Evolutionary conservation across 805 yeast genomes (phyloP), one percentile per base, ranked within the genome.

Genomic region (Kurtzmaniella cleridarum): DNA sequence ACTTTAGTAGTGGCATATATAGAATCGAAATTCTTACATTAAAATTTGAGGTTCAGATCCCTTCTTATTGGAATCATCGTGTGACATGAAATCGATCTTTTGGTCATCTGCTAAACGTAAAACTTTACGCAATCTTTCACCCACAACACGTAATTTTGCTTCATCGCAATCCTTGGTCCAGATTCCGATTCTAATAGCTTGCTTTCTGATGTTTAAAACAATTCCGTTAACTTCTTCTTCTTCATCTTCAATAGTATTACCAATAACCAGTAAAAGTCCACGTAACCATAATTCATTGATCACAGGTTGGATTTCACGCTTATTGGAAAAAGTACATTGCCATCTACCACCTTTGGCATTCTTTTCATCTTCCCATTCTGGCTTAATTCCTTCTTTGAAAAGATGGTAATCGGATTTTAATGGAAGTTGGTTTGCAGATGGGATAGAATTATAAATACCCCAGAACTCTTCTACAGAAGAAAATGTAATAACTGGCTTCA

Each of bases 381-480:
- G 98, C 64, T 87, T 84, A 55, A 93, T 80, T 42, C 89, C 95
- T 60, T 84, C 85, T 69, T 91, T 84, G 75, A 93, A 93, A 57
- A 91, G 78, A 62, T 93, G 95, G 69, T 91, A 91, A 67, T 93
- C 98, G 10, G 96, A 85, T 65, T 82, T 86, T 55, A 83, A 59
- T 52, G 98, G 98, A 59, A 93, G 75, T 59, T 89, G 96, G 46
- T 79, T 78, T 37, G 95, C 96, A 53, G 79, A 80, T 50, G 98
- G 98, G 53, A 93, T 82, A 32, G 95, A 84, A 66, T 93, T 90
- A 73, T 79, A 85, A 49, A 91, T 84, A 18, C 98, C 98, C 98
- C 98, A 93, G 71, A 93, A 93, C 64, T 91, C 97, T 71, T 93
- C 98, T 38, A 93, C 98, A n/a, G 96, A 80, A 40, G 81, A 76